A percentile compares a stretch with the other conserved stretches of the same genome.
These are phyloP conservation scores for Picochlorum sp. DNA, from an alignment of 139 green algal genomes.

Conservation along the genomic window DNA sequence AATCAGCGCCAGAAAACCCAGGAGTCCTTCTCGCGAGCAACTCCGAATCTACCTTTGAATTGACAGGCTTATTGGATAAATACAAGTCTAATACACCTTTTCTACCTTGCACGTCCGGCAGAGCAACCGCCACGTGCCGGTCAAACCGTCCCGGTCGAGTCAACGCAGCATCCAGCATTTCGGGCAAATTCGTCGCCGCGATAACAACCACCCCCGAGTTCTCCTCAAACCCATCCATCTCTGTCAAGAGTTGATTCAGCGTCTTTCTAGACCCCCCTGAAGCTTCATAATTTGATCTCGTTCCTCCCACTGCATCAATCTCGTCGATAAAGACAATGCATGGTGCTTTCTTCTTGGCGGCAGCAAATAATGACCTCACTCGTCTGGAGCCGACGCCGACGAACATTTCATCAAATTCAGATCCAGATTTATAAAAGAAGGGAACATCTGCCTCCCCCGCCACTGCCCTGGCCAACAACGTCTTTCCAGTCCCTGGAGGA, in stretches of 20 bases:
- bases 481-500: conserved; percentile 86
- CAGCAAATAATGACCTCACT: conserved; percentile 68
- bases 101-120: conserved; percentile 85
- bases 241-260: conserved; percentile 96
- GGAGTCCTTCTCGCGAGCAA: conserved; percentile 81
- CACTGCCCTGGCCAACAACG: conserved; percentile 58
- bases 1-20: conserved; percentile 63
- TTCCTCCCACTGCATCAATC: conserved; percentile 92
- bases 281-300: conserved; percentile 31
- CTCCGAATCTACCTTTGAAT: conserved; percentile 59
- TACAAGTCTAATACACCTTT: conserved; percentile 85
- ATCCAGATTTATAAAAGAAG: conserved; percentile 88
- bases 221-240: conserved; percentile 54
- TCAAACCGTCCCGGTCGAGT: conserved; percentile 91
- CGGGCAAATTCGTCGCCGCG: conserved; percentile 92
- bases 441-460: conserved; percentile 91
- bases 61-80: conserved; percentile 66
- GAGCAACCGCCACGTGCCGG: conserved; percentile 80
- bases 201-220: conserved; percentile 85
- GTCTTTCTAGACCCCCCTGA: conserved; percentile 75
- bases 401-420: conserved; percentile 85
- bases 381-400: conserved; percentile 75
- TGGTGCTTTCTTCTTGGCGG: conserved; percentile 88
- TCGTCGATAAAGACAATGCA: conserved; percentile 99
- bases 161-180: conserved; percentile 87